Base-by-base conservation (phyloP, 192 early-diverging fungal species). In the Entophlyctis luteolus region DNA sequence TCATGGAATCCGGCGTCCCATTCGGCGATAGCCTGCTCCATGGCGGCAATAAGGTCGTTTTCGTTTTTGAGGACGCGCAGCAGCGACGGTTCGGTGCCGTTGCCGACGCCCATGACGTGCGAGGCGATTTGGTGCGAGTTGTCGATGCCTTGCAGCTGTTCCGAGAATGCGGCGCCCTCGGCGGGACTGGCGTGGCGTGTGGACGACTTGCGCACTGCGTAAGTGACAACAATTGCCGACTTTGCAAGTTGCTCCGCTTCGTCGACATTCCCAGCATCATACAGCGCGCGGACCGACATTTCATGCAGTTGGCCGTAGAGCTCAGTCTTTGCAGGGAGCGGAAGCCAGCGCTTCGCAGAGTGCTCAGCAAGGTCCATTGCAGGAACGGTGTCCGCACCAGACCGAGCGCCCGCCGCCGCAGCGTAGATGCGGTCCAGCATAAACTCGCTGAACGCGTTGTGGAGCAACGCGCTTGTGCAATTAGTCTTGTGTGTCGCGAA, bases 401-500 rank as follows among this genome's bases (percentile, higher is more conserved):
- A 42, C 8, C 39, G 8, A 42, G 8, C 12, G 52, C 52, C 52
- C 6, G 23, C 25, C 1, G 28, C 46, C 14, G 45, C 45, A 10
- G 18, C 25, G 14, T 45, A 31, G 4, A 68, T 27, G 10, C 70
- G 59, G 37, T 52, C 59, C 8, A 62, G 6, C 70, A 71, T 56
- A 39, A 71, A 71, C 22, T 38, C 49, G 1, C 59, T 50, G 42
- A 71, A 71, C 33, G 70, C 70, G 4, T 38, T 25, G n/a, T 55
- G 20, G 18, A 71, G 39, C 8, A 62, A 62, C 36, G 60, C 31
- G 25, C 20, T 12, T 16, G 20, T 22, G 58, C 68, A 70, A 4
- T 4, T 10, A 4, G 2, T 22, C 25, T 48, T 42, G 27, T 37
- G 33, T 18, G 2, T 42, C 2, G 31, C 70, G 28, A 34, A 42